Conservation (phyloP, 2,329 filamentous ascomycete genomes). For the Aaosphaeria pasadenensis region DNA sequence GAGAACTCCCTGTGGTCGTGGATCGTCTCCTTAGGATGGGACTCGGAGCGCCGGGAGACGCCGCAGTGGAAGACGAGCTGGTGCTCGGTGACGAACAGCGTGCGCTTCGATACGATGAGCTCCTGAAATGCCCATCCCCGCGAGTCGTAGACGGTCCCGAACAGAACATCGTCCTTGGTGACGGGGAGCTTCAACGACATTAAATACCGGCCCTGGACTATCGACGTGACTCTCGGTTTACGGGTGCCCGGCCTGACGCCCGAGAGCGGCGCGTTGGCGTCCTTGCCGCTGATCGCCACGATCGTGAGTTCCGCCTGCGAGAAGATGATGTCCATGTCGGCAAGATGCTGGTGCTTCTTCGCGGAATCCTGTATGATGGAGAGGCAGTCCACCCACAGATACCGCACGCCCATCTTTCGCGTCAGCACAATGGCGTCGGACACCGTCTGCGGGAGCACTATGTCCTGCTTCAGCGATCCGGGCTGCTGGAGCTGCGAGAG, state of each 20-base stretch:
- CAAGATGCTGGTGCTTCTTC: neutral
- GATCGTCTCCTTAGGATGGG: neutral
- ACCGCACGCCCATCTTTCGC: neutral
- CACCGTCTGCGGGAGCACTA: neutral
- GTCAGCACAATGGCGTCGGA: neutral
- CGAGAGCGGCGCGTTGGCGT: neutral
- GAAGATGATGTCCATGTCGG: constrained; percentile 1
- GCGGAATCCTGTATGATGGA: constrained; percentile 2
- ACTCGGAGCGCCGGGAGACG: neutral
- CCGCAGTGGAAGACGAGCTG: neutral
- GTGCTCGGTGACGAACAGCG: neutral
- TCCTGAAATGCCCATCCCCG: constrained; percentile 2
- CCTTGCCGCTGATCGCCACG: neutral
- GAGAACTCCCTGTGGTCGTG: neutral
- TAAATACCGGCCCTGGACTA: neutral
- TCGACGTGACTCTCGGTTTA: neutral
- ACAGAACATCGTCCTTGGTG: neutral
- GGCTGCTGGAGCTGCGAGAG: neutral
- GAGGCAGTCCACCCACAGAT: constrained; percentile 1
- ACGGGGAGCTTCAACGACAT: neutral
- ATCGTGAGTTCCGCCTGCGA: neutral
- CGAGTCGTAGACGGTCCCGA: neutral
- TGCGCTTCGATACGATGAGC: neutral
- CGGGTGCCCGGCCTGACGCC: neutral
- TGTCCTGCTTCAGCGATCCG: neutral